Evolutionary conservation across 73 alveolate genomes (phyloP).

Genomic region (Uronychia setigera): DNA sequence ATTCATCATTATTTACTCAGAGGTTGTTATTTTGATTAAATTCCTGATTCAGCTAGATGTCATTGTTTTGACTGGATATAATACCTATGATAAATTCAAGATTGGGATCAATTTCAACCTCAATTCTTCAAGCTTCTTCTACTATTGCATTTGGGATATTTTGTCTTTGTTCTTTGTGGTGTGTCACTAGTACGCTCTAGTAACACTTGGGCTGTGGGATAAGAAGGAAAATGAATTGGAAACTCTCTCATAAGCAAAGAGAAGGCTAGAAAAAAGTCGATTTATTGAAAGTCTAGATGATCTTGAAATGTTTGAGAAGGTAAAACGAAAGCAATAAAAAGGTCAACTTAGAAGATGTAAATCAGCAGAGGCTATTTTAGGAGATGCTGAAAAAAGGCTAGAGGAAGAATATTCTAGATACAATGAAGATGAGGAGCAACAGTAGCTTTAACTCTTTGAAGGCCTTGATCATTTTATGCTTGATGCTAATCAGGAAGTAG

Average conservation of each 20-base stretch:
- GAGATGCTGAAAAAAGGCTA: no score
- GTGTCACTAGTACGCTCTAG: conserved; percentile 25
- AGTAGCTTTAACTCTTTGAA: no score
- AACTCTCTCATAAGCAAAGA: conserved; percentile 27
- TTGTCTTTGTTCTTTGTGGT: conserved; percentile 18
- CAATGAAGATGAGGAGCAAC: conserved; percentile 1
- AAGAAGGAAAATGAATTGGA: conserved; percentile 54
- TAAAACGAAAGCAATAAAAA: background rate
- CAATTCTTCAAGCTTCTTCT: conserved; percentile 1
- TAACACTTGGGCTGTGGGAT: conserved; percentile 42
- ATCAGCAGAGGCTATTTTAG: conserved; percentile 10
- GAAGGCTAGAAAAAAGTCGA: background rate
- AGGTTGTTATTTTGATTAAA: conserved; percentile 49
- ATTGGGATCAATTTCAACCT: background rate
- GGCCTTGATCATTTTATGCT: background rate
- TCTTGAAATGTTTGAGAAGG: no score
- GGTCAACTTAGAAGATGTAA: background rate
- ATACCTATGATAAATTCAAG: background rate
- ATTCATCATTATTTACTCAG: conserved; percentile 56
- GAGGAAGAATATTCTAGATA: background rate
- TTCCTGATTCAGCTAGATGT: conserved; percentile 53
- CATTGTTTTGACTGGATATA: background rate
- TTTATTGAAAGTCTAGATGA: background rate
- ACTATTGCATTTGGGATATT: conserved; percentile 39
- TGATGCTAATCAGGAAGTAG: background rate